A percentile compares a stretch with the other conserved stretches of the same genome.
phyloP scores from a whole-genome alignment of 192 early-diverging fungal species.

The Coemansia sp. region DNA sequence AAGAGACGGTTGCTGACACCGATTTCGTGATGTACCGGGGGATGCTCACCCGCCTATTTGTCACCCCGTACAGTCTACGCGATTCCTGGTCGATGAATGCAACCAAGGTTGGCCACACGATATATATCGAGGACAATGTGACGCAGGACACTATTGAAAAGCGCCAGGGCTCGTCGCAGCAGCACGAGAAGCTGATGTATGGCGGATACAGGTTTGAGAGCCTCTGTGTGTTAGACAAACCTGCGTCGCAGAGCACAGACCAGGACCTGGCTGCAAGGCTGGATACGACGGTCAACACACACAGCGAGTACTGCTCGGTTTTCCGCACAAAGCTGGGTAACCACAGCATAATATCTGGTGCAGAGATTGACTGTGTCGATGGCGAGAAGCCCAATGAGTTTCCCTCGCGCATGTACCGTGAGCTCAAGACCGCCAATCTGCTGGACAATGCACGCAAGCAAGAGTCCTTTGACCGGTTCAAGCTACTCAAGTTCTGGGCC shows the following conservation, averaged over 20 bases:
- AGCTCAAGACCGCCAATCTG: constrained; percentile 74
- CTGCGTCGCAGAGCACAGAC: constrained; percentile 39
- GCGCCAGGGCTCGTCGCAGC: constrained; percentile 45
- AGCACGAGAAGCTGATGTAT: constrained; percentile 73
- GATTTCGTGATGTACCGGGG: constrained; percentile 78
- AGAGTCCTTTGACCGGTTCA: constrained; percentile 74
- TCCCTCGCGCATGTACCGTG: constrained; percentile 70
- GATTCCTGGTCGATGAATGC: constrained; percentile 85
- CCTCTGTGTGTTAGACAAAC: constrained; percentile 63
- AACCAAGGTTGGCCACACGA: constrained; percentile 57
- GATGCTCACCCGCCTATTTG: constrained; percentile 84
- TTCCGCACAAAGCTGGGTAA: constrained; percentile 73
- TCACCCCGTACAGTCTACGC: constrained; percentile 70
- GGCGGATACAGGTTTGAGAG: constrained; percentile 92
- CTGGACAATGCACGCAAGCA: constrained; percentile 30
- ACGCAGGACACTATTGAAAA: constrained; percentile 42
- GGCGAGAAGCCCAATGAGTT: constrained; percentile 53
- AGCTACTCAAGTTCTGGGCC: constrained; percentile 89
- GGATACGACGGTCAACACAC: constrained; percentile 66
- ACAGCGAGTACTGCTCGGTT: constrained; percentile 87
- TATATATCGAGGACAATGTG: constrained; percentile 80
- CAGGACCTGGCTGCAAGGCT: constrained; percentile 15
- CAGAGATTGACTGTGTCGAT: constrained; percentile 86
- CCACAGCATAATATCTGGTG: constrained; percentile 77
- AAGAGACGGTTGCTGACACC: background rate